Evolutionary conservation across 2,329 filamentous ascomycete genomes (phyloP), one percentile per base, ranked within the genome.

Genomic region (Aspergillus fijiensis): DNA sequence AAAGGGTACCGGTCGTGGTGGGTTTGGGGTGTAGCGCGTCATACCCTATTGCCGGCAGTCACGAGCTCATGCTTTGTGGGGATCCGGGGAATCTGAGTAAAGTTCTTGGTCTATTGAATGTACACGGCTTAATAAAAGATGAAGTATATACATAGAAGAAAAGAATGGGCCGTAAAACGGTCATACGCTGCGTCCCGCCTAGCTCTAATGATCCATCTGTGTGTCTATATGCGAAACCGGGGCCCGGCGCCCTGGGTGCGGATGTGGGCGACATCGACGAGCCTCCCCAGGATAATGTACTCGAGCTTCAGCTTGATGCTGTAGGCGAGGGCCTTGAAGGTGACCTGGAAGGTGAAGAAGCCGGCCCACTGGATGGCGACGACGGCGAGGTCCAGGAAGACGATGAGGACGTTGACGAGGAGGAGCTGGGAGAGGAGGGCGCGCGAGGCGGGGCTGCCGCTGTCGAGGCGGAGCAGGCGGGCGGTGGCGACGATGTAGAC

Each of bases 401-500:
- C 80, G 62, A 81, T 80, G 49, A 74, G 67, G 16, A 79, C 50
- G 55, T 82, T 82, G 67, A 83, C 78, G 29, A 74, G 65, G 48
- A 83, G 65, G 19, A 83, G 71, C 64, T 83, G 79, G 19, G 73
- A 72, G 66, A 82, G 75, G 35, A 67, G 54, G 2, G 12, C 51
- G 78, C 76, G 51, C 70, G 76, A 51, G 70, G 70, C 57, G 72
- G 74, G 68, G 9, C 70, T 69, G 31, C 77, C 70, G 3, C 75
- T 74, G 50, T 81, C 76, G 3, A 79, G 63, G 3, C 75, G 76
- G 45, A 85, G 72, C 9, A 84, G 73, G 77, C 74, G 77, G 49
- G 81, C 69, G 0, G 83, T 82, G 63, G 84, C 81, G 61, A 69
- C 71, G 48, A 85, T 83, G 65, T 84, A 85, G 14, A 84, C 70